Percentiles rank a stretch among this genome's conserved stretches.
Conservation (phyloP, 2,329 filamentous ascomycete genomes). For the Pseudogymnoascus sp. region DNA sequence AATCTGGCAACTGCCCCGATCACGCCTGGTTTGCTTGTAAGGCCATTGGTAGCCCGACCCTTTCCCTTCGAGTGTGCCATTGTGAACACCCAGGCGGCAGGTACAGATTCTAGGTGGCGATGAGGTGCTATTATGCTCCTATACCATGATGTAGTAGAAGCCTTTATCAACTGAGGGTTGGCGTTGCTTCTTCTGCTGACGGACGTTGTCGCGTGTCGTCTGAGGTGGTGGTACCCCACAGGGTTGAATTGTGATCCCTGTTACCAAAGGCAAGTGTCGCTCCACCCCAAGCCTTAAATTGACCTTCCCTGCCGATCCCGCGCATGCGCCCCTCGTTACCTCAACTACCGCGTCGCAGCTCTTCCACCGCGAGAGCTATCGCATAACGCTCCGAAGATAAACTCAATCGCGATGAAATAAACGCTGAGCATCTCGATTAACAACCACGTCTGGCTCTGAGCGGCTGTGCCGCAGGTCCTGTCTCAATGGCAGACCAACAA, state of each 20-base stretch:
- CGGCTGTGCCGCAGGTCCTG: slow-evolving; percentile 8
- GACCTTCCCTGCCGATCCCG: neutral
- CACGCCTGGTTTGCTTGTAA: slow-evolving; percentile 14
- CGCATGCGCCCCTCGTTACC: neutral
- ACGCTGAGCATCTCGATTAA: neutral
- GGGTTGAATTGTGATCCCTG: neutral
- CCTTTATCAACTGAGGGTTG: neutral
- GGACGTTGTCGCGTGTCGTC: neutral
- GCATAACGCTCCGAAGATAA: neutral
- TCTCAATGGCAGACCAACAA: slow-evolving; percentile 53
- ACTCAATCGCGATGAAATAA: neutral
- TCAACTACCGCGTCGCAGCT: neutral
- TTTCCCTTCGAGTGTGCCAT: neutral
- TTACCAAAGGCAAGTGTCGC: neutral
- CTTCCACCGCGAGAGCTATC: neutral
- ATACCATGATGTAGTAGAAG: neutral
- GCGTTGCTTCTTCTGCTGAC: neutral
- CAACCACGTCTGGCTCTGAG: neutral
- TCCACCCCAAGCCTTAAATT: slow-evolving; percentile 9
- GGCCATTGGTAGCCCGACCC: neutral
- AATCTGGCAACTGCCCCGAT: slow-evolving; percentile 26
- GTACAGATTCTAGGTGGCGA: neutral
- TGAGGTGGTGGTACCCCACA: neutral
- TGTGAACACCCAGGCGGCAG: neutral
- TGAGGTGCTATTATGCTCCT: neutral